Percentiles rank a stretch among this genome's conserved stretches.
Conservation (phyloP, 2,329 filamentous ascomycete species). For the Ophiostoma himal-ulmi region DNA sequence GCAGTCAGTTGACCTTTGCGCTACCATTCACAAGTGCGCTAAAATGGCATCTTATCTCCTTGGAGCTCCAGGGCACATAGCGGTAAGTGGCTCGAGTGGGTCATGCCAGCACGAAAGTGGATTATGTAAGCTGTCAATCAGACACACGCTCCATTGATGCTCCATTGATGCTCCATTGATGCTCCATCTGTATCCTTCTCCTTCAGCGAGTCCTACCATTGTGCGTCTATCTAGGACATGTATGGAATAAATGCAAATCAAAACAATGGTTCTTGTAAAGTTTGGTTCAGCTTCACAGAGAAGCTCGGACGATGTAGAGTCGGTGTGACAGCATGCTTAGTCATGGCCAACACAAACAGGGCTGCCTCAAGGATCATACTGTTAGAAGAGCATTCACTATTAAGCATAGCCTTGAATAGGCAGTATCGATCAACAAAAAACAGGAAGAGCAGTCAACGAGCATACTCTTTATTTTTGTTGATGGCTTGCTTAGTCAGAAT, state of each 20-base stretch:
- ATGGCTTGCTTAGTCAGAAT: neutral
- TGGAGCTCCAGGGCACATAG: constrained; percentile 3
- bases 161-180: neutral
- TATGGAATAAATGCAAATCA: neutral
- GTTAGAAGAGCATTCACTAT: neutral
- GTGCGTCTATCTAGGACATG: neutral
- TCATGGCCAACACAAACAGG: neutral
- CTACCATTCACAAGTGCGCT: neutral
- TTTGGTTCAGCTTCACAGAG: neutral
- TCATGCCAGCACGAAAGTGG: neutral
- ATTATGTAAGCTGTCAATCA: neutral
- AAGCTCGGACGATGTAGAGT: neutral
- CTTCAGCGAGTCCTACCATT: neutral
- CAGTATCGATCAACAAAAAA: neutral
- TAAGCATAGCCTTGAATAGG: neutral
- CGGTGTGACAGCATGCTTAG: neutral
- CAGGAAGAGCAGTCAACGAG: neutral
- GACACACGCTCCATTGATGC: neutral
- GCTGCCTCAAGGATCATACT: neutral
- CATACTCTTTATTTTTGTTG: neutral
- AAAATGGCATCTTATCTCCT: neutral
- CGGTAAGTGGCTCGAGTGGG: neutral
- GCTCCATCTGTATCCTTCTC: neutral
- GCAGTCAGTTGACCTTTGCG: neutral
- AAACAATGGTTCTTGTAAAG: too few relatives aligned